phyloP scores from a whole-genome alignment of 164 flowering plant species.

The Vitis amurensis region DNA sequence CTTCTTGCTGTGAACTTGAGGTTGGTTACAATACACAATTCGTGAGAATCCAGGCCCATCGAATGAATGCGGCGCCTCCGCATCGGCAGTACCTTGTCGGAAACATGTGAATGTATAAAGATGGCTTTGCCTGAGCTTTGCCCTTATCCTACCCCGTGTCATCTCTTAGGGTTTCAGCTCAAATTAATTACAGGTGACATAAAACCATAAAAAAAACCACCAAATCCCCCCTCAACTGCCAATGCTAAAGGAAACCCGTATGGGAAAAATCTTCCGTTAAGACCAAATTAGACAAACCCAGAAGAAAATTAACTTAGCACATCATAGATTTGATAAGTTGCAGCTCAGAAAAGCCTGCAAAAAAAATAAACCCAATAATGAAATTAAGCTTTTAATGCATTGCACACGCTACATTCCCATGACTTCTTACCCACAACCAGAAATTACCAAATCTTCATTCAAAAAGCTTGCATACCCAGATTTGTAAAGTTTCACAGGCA shows the following conservation, averaged over 20 bases:
- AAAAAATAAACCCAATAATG: not conserved
- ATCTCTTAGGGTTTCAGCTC: slow-evolving; percentile 26
- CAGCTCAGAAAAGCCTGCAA: not conserved
- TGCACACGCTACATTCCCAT: not conserved
- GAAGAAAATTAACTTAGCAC: not conserved
- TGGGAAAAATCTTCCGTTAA: not conserved
- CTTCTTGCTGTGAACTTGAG: slow-evolving; percentile 53
- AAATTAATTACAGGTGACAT: slow-evolving; percentile 4
- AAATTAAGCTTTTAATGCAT: not conserved
- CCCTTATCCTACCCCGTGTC: slow-evolving; percentile 63
- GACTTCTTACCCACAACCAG: not conserved
- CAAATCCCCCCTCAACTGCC: slow-evolving; percentile 1
- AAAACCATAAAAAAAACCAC: not conserved
- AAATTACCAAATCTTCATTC: not conserved
- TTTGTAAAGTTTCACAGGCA: not conserved
- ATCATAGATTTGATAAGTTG: not conserved
- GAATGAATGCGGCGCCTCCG: slow-evolving; percentile 44
- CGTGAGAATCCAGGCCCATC: slow-evolving; percentile 81
- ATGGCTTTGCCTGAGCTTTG: slow-evolving; percentile 49
- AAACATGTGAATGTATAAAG: slow-evolving; percentile 65
- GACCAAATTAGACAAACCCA: not conserved
- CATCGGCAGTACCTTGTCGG: slow-evolving; percentile 27
- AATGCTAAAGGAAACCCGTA: not conserved
- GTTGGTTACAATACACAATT: slow-evolving; percentile 71
- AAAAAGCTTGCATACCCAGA: slow-evolving; percentile 1